Evolutionary conservation across 139 green algal species (phyloP).

Genomic region (Chlamydomonas sphaeroides): DNA sequence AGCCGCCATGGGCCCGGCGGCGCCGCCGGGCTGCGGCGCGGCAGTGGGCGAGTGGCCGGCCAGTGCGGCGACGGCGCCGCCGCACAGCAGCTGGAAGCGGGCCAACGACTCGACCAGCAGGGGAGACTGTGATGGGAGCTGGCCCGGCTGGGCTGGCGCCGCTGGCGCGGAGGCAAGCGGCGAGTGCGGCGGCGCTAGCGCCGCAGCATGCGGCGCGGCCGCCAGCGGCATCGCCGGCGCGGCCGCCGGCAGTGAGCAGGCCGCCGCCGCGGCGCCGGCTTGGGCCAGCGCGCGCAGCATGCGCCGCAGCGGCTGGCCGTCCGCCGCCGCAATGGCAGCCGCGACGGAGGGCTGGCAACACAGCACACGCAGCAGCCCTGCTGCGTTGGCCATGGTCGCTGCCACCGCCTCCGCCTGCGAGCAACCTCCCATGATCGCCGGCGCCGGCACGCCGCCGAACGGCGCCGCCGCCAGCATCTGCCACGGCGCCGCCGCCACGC

Average conservation of each 20-base stretch:
- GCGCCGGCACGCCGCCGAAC: not conserved
- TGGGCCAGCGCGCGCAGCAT: constrained; percentile 16
- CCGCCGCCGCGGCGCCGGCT: not conserved
- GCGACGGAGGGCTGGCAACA: constrained; percentile 1
- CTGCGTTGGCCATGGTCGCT: constrained; percentile 25
- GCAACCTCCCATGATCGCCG: not conserved
- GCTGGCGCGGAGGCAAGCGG: not conserved
- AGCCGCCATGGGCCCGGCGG: not conserved
- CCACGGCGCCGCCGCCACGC: constrained; percentile 3
- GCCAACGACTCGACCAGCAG: not conserved
- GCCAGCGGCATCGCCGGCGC: not conserved
- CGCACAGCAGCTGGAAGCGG: constrained; percentile 10
- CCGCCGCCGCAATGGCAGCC: not conserved
- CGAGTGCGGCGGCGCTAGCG: not conserved
- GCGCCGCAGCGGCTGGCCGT: constrained; percentile 13
- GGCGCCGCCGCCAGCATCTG: no score
- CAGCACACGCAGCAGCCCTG: constrained; percentile 35
- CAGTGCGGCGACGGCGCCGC: constrained; percentile 9
- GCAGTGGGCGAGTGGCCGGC: not conserved
- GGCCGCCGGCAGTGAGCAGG: not conserved
- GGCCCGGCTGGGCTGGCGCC: no score
- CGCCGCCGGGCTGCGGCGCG: not conserved
- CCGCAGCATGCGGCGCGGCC: no score
- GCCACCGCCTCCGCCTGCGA: constrained; percentile 18
- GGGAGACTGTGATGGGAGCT: not conserved